phyloP scores from a whole-genome alignment of 23 red algal species.

The Gracilaria gracilis region DNA sequence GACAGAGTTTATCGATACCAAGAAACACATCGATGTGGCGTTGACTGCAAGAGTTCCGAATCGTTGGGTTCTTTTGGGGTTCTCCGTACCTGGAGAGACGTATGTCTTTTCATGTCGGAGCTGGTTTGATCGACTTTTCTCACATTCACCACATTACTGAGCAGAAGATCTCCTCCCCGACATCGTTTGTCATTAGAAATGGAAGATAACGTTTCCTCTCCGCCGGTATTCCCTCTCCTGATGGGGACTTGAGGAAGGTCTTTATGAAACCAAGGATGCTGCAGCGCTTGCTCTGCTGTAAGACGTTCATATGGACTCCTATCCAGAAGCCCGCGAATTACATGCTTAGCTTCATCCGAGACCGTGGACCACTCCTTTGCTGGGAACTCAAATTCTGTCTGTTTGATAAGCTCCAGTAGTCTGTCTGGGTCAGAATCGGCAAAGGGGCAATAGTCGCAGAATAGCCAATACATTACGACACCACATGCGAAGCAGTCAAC shows the following conservation, averaged over 20 bases:
- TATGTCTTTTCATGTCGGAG: background rate
- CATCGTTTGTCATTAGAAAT: background rate
- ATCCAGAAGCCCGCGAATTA: conserved; percentile 62
- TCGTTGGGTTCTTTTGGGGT: background rate
- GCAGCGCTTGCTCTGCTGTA: conserved; percentile 44
- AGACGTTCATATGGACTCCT: conserved; percentile 55
- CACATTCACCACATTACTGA: background rate
- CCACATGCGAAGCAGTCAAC: conserved; percentile 85
- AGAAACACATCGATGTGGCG: background rate
- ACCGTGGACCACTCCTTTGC: conserved; percentile 33
- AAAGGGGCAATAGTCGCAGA: conserved; percentile 79
- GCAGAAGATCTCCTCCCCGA: background rate
- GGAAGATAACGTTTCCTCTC: background rate
- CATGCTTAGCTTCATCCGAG: conserved; percentile 59
- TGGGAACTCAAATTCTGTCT: conserved; percentile 33
- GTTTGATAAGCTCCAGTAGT: conserved; percentile 54
- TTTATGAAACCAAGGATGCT: conserved; percentile 52
- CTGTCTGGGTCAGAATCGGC: conserved; percentile 47
- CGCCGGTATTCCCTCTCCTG: background rate
- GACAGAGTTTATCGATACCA: background rate
- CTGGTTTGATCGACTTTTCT: background rate
- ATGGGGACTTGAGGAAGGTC: background rate
- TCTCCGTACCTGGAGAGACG: background rate
- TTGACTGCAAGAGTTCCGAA: background rate
- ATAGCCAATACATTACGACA: conserved; percentile 78